phyloP scores from a whole-genome alignment of 2,329 filamentous ascomycete genomes.

The Colletotrichum phormii region DNA sequence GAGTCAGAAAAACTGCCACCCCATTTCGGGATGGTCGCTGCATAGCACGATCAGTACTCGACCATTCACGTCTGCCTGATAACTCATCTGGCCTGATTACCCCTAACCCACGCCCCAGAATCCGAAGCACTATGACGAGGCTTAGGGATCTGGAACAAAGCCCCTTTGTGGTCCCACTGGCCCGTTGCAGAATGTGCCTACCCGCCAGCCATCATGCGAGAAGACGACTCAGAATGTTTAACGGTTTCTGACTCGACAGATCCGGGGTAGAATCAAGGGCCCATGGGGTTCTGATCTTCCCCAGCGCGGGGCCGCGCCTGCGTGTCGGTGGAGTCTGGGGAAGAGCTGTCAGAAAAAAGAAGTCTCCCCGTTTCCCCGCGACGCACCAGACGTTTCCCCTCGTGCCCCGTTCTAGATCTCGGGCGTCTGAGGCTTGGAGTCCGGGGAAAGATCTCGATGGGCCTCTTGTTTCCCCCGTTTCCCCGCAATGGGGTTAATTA shows the following conservation, averaged over 20 bases:
- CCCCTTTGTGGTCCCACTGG: neutral
- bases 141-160: neutral
- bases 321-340: neutral
- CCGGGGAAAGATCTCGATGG: neutral
- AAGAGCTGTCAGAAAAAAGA: constrained; percentile 2
- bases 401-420: neutral
- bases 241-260: constrained; percentile 15
- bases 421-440: neutral
- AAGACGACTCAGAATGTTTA: neutral
- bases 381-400: neutral
- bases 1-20: constrained; percentile 20
- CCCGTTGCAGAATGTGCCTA: neutral
- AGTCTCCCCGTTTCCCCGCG: neutral
- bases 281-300: neutral
- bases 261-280: constrained; percentile 20
- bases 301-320: neutral
- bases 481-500: constrained; percentile 3
- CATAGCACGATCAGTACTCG: neutral
- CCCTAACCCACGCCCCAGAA: neutral
- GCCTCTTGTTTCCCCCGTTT: neutral
- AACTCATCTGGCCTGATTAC: neutral
- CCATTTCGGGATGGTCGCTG: neutral
- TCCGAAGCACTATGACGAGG: neutral
- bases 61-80: neutral
- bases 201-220: neutral